Percentiles rank a stretch among this genome's conserved stretches.
Evolutionary conservation across 495 filamentous ascomycete genomes (phyloP).

Genomic region (Tuber melanosporum): DNA sequence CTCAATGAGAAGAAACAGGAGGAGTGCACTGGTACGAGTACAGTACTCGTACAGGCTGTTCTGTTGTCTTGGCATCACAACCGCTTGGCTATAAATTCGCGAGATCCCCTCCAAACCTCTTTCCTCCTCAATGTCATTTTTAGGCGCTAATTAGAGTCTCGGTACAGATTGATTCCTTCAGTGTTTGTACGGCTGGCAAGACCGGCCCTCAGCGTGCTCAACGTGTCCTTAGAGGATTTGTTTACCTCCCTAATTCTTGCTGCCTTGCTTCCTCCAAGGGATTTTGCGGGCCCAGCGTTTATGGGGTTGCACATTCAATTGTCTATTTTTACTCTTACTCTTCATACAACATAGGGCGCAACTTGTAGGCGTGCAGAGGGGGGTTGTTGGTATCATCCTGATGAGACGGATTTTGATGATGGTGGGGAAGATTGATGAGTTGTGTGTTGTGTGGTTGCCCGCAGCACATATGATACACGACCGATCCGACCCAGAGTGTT

Average conservation of each 20-base stretch:
- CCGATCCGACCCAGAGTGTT: not conserved
- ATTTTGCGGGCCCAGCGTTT: slow-evolving; percentile 35
- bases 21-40: slow-evolving; percentile 1
- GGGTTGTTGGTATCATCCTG: not conserved
- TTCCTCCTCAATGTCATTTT: slow-evolving; percentile 61
- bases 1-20: not conserved
- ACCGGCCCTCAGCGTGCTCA: slow-evolving; percentile 90
- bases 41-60: too few relatives aligned
- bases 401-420: not conserved
- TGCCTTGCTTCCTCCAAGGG: slow-evolving; percentile 48
- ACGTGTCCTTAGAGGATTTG: slow-evolving; percentile 86
- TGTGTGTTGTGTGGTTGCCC: not conserved
- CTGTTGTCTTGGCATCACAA: slow-evolving; percentile 10
- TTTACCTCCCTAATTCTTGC: slow-evolving; percentile 41
- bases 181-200: slow-evolving; percentile 72
- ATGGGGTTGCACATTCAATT: slow-evolving; percentile 18
- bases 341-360: not conserved
- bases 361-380: not conserved
- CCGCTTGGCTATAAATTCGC: slow-evolving; percentile 29
- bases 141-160: slow-evolving; percentile 99
- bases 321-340: not conserved
- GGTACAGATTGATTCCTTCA: slow-evolving; percentile 77
- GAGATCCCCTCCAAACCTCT: slow-evolving; percentile 42
- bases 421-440: not conserved
- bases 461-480: not conserved